These are phyloP conservation scores for Saccharomycopsis fodiens DNA, from an alignment of 805 yeast species.

Conservation along the genomic window DNA sequence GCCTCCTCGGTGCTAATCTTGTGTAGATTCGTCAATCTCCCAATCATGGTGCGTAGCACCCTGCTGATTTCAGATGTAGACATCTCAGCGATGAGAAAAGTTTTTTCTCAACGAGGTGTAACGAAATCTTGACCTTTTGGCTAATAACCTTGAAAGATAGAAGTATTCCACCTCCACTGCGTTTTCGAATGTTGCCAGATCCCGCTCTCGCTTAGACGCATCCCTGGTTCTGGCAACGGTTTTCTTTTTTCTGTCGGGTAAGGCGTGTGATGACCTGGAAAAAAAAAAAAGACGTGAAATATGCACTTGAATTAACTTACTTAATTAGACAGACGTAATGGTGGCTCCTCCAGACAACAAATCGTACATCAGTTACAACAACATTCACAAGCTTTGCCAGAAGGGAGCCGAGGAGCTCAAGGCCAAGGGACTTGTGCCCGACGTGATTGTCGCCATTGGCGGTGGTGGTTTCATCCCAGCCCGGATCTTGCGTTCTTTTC, in stretches of 20 bases:
- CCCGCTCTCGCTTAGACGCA: too few species aligned
- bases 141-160: too few species aligned
- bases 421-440: constrained; percentile 36
- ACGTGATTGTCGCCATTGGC: constrained; percentile 59
- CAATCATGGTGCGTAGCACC: not conserved
- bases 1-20: not conserved
- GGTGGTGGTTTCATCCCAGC: constrained; percentile 73
- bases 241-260: not conserved
- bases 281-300: too few species aligned
- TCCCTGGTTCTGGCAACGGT: not conserved
- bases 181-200: too few species aligned
- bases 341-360: constrained; percentile 26
- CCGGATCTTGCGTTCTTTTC: constrained; percentile 56
- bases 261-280: not conserved
- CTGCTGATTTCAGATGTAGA: not conserved
- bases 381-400: constrained; percentile 78
- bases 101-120: too few species aligned
- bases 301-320: too few species aligned
- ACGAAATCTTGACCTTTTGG: too few species aligned
- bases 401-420: constrained; percentile 48
- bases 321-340: too few species aligned
- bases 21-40: not conserved
- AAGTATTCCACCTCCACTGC: too few species aligned
- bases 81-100: too few species aligned
- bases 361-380: constrained; percentile 66